These are phyloP conservation scores for Colletotrichum lini DNA, from an alignment of 2,329 filamentous ascomycete species.

Conservation along the genomic window DNA sequence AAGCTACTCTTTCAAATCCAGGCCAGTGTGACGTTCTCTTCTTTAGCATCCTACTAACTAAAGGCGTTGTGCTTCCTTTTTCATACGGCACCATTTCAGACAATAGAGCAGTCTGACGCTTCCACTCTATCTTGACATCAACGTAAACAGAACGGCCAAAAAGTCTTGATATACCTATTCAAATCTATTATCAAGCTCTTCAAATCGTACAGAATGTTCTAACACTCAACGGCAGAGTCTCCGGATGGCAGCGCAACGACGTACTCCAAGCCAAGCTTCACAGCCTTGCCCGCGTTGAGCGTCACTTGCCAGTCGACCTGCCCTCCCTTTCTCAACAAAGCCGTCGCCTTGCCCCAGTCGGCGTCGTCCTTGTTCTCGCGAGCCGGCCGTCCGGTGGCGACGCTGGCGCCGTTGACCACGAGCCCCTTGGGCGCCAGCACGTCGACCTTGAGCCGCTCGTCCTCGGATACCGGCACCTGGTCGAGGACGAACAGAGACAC, in stretches of 20 bases:
- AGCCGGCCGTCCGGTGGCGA: slow-evolving; percentile 53
- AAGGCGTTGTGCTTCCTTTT: no score
- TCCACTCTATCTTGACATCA: no score
- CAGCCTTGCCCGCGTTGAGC: slow-evolving; percentile 70
- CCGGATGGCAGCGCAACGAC: slow-evolving; percentile 69
- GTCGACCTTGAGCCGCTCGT: slow-evolving; percentile 69
- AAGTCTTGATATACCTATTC: no score
- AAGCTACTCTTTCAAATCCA: no score
- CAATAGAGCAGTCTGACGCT: no score
- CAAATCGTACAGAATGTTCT: not conserved
- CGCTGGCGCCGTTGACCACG: slow-evolving; percentile 53
- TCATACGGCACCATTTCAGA: no score
- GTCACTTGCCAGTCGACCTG: slow-evolving; percentile 72
- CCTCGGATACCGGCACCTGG: slow-evolving; percentile 74
- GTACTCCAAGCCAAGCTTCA: slow-evolving; percentile 73
- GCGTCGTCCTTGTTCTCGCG: slow-evolving; percentile 51
- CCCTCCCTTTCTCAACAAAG: slow-evolving; percentile 68
- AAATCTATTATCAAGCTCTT: no score
- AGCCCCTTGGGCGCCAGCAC: slow-evolving; percentile 65
- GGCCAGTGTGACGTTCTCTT: no score
- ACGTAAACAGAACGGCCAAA: no score
- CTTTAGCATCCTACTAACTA: no score
- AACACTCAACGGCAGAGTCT: slow-evolving; percentile 56
- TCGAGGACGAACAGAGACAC: slow-evolving; percentile 69
- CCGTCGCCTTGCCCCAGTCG: slow-evolving; percentile 69